A percentile compares a stretch with the other conserved stretches of the same genome.
Evolutionary conservation across 148 eudicot genomes (phyloP).

Genomic region (Limonium bicolor): DNA sequence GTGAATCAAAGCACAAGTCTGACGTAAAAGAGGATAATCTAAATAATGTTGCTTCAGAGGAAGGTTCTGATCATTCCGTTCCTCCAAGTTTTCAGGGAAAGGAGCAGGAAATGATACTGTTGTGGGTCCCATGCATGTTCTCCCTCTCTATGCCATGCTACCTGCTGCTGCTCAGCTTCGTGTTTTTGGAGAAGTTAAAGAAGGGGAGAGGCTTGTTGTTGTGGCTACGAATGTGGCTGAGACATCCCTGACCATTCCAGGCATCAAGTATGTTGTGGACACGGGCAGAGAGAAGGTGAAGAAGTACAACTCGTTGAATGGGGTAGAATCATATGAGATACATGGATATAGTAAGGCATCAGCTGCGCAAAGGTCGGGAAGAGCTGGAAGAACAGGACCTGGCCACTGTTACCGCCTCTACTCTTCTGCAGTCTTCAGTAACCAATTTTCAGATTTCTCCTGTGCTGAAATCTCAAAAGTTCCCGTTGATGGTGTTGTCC

Average conservation of each 20-base stretch:
- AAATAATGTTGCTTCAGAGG: slow-evolving; percentile 2
- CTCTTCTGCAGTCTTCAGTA: slow-evolving; percentile 50
- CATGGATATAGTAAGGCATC: slow-evolving; percentile 95
- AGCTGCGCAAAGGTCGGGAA: slow-evolving; percentile 84
- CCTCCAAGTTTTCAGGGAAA: too few species aligned
- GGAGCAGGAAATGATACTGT: slow-evolving; percentile 10
- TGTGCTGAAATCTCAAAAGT: slow-evolving; percentile 63
- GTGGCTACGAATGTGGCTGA: slow-evolving; percentile 97
- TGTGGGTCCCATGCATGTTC: slow-evolving; percentile 50
- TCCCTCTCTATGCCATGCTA: slow-evolving; percentile 96
- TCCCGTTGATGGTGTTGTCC: slow-evolving; percentile 87
- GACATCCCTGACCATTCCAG: slow-evolving; percentile 90
- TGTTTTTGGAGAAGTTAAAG: slow-evolving; percentile 52
- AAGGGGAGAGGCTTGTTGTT: slow-evolving; percentile 74
- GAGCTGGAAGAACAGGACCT: slow-evolving; percentile 98
- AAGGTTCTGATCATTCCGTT: too few species aligned
- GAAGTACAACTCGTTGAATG: slow-evolving; percentile 54
- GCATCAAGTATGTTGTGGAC: slow-evolving; percentile 88
- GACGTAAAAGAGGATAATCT: too few species aligned
- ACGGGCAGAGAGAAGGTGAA: slow-evolving; percentile 91
- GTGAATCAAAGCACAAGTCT: slow-evolving; percentile 10
- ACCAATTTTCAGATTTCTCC: slow-evolving; percentile 51
- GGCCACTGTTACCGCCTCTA: slow-evolving; percentile 90
- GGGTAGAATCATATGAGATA: slow-evolving; percentile 80
- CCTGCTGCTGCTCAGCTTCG: slow-evolving; percentile 68